Evolutionary conservation across 352 stramenopile genomes (phyloP), one percentile per base, ranked within the genome.

Genomic region (Stramenopiles sp.): DNA sequence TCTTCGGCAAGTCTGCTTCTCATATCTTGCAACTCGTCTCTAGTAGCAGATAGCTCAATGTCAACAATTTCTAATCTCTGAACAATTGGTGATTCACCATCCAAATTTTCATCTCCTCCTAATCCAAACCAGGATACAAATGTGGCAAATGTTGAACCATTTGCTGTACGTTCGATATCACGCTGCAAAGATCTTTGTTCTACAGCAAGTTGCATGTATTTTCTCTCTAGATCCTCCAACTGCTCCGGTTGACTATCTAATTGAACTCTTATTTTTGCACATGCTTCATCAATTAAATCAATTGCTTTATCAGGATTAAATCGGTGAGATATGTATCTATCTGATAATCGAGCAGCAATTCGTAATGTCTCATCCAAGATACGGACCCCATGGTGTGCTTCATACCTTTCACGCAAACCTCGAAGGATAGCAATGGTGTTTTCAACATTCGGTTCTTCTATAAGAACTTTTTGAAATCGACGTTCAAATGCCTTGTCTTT

Each of bases 401-500:
- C 79, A 52, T 95, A 97, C n/a, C 64, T 57, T 29, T 85, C 67
- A 38, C 83, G 85, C 3, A 96, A 44, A 3, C 81, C 81, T 39
- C 76, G 63, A 4, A 97, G 50, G 46, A 97, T 97, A 23, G 57
- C 76, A 29, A 96, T 65, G 0, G 80, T 94, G 40, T 87, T 69
- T 20, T 80, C 57, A 0, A 93, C 74, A 2, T 55, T 71, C 2
- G 83, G 83, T 39, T 95, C 81, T 22, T 63, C 64, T 6, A 96
- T 75, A 1, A 66, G 36, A 1, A 97, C 74, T 40, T 88, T 67
- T 54, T 97, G 85, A 52, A 97, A 96, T 22, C 85, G 70, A 23
- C 83, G 58, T 46, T 92, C 81, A 38, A 97, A 88, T 0, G 83
- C 83, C 19, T 72, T 64, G 56, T 97, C 85, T 52, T 95, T 96